A percentile compares a stretch with the other conserved stretches of the same genome.
These are phyloP conservation scores for Paecilomyces dactylethromorphus DNA, from an alignment of 2,329 filamentous ascomycete genomes.

Conservation along the genomic window DNA sequence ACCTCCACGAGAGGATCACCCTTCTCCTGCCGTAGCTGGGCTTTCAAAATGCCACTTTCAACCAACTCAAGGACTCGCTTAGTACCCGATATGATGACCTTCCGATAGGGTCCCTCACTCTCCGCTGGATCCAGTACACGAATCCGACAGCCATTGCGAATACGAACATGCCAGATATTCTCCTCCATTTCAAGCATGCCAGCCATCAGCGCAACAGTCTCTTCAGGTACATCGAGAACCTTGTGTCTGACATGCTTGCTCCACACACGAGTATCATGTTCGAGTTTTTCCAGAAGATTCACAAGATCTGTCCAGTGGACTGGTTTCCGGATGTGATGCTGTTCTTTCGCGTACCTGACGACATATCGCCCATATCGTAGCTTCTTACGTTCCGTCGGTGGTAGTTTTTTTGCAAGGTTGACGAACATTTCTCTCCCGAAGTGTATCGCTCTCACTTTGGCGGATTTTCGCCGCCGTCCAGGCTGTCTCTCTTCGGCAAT, in stretches of 20 bases:
- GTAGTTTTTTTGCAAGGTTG: constrained; percentile 8
- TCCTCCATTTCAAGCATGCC: constrained; percentile 25
- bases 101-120: constrained; percentile 25
- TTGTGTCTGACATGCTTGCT: constrained; percentile 15
- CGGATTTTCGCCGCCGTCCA: not conserved
- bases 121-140: constrained; percentile 25
- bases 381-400: constrained; percentile 18
- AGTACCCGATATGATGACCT: constrained; percentile 28
- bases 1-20: constrained; percentile 24
- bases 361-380: constrained; percentile 15
- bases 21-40: constrained; percentile 15
- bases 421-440: not conserved
- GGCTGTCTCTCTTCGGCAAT: not conserved
- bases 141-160: constrained; percentile 33
- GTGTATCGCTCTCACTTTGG: not conserved
- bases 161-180: constrained; percentile 29
- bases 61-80: constrained; percentile 25
- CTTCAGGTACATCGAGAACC: constrained; percentile 27
- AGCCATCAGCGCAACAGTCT: constrained; percentile 25
- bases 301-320: constrained; percentile 20
- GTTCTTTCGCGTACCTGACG: constrained; percentile 1
- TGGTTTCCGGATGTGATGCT: not conserved
- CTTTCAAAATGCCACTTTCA: constrained; percentile 17
- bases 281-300: constrained; percentile 17
- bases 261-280: constrained; percentile 10